Conservation (phyloP, 2,329 filamentous ascomycete genomes). For the Stagonosporopsis chrysanthemi region DNA sequence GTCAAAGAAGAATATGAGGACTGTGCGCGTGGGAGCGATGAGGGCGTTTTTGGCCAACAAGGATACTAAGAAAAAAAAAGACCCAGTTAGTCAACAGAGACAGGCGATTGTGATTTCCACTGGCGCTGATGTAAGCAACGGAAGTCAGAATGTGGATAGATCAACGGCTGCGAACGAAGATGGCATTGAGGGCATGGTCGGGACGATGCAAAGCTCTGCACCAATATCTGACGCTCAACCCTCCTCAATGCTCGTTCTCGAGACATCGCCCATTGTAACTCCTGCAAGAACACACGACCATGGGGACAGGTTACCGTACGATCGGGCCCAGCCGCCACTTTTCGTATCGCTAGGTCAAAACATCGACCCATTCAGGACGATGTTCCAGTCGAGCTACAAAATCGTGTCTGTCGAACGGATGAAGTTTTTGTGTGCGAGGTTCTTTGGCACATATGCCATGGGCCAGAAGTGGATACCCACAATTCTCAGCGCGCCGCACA, state of each 20-base stretch:
- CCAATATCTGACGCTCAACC: constrained; percentile 9
- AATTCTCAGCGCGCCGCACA: constrained; percentile 42
- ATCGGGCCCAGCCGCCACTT: constrained; percentile 21
- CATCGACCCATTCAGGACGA: constrained; percentile 47
- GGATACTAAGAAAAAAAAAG: constrained; percentile 9
- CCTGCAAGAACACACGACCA: constrained; percentile 20
- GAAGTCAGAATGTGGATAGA: constrained; percentile 21
- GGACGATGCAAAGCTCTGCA: constrained; percentile 16
- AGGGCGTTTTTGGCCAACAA: constrained; percentile 36
- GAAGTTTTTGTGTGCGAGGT: constrained; percentile 45
- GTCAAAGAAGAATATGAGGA: constrained; percentile 41
- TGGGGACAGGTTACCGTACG: constrained; percentile 29
- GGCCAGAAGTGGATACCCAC: constrained; percentile 46
- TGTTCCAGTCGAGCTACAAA: constrained; percentile 42
- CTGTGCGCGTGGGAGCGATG: constrained; percentile 49
- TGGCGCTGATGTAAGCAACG: constrained; percentile 24
- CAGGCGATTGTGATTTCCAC: constrained; percentile 18
- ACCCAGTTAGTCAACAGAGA: neutral
- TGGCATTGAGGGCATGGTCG: too few relatives aligned
- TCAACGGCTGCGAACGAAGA: constrained; percentile 10
- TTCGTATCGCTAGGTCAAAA: constrained; percentile 41
- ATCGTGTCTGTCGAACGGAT: constrained; percentile 42
- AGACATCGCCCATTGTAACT: constrained; percentile 32
- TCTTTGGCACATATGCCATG: constrained; percentile 46
- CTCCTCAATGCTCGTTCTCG: constrained; percentile 24